phyloP scores from a whole-genome alignment of 139 green algal genomes.

The Eudorina sp. region DNA sequence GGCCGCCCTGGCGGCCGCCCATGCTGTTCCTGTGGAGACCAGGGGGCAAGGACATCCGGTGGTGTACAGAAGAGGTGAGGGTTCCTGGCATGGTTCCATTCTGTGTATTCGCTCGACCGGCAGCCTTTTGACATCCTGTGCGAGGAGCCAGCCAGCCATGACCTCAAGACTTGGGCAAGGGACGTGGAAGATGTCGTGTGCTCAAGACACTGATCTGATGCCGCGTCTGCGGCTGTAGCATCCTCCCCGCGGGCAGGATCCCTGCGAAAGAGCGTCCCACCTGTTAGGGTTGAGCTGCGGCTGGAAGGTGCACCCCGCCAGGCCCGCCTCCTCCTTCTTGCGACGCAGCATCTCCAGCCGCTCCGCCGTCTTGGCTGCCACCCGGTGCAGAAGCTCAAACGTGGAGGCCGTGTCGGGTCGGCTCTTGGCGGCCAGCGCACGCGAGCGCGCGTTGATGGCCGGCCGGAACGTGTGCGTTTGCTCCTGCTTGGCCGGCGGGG shows the following conservation, averaged over 20 bases:
- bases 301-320: conserved; percentile 76
- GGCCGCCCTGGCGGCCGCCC: not conserved
- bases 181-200: no score
- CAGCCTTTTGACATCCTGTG: no score
- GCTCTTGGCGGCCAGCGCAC: conserved; percentile 65
- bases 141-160: no score
- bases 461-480: conserved; percentile 73
- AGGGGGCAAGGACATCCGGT: not conserved
- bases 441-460: conserved; percentile 68
- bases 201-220: no score
- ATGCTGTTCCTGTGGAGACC: not conserved
- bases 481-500: conserved; percentile 67
- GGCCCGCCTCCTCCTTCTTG: conserved; percentile 62
- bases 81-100: no score
- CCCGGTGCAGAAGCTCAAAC: conserved; percentile 57
- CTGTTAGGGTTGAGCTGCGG: conserved; percentile 70
- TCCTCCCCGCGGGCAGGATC: not conserved
- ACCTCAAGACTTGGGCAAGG: no score
- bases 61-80: no score
- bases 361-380: conserved; percentile 46
- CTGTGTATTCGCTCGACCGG: no score
- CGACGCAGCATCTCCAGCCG: conserved; percentile 62
- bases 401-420: conserved; percentile 53
- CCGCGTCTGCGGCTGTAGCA: not conserved
- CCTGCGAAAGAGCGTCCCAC: not conserved